Evolutionary conservation across 75 land plant species (phyloP), one percentile per base, ranked within the genome.

Genomic region (Pinus taeda): DNA sequence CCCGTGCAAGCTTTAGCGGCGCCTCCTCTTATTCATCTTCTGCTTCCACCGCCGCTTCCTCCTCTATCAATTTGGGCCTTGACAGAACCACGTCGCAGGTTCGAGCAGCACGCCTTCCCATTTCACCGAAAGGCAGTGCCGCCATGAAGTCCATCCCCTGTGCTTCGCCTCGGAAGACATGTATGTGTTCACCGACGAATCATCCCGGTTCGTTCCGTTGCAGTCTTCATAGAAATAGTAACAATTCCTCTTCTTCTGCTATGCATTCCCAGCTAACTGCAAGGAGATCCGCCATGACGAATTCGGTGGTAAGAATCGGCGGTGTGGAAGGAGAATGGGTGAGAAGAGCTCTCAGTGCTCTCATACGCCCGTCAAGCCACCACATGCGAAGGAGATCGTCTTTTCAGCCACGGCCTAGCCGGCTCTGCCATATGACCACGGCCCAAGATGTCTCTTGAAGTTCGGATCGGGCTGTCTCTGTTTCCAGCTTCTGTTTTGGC

Each of bases 351-450:
- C 76, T 83, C 15, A 57, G 75, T 12, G 74, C 84, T n/a, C 60
- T 79, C 66, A 83, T 83, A 30, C 84, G 84, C 0, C 84, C 84
- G 0, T 83, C 84, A 0, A 75, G 74, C 4, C 84, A 83, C 56
- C 84, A 79, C 64, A 45, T 75, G 69, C 61, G 84, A 12, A 71
- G 84, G 53, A 49, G 81, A 29, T 64, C 57, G 8, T 61, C 77
- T 3, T 83, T 83, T 39, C 62, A 71, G 49, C 81, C 75, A 9
- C 36, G 76, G 53, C 77, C 77, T 3, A 79, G 81, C 37, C 53
- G 81, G 33, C 76, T 79, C 12, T 61, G 76, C 61, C 57, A 57
- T 57, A 56, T 74, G 76, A 73, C 70, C 67, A 74, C 57, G 4
- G 76, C 81, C 55, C 2, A 11, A 9, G 55, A 49, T 49, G 12